These are phyloP conservation scores for Corymbia maculata DNA, from an alignment of 345 rosid genomes.

Conservation along the genomic window DNA sequence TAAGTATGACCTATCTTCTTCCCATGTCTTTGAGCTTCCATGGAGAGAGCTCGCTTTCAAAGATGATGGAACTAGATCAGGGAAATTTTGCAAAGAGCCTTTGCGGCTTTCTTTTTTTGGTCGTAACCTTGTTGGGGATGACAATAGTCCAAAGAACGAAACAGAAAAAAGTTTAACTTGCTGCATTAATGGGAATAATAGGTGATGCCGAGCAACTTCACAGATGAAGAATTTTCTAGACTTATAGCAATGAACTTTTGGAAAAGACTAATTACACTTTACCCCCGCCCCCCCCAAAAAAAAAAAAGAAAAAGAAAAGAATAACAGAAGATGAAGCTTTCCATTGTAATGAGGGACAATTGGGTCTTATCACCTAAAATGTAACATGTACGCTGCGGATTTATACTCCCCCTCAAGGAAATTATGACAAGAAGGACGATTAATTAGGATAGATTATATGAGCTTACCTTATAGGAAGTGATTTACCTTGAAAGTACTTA, in stretches of 20 bases:
- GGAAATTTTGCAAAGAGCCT: neutral
- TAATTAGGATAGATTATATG: neutral
- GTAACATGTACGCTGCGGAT: neutral
- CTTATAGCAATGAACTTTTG: no score
- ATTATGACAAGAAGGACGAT: fast-evolving
- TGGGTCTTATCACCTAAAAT: fast-evolving
- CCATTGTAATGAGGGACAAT: neutral
- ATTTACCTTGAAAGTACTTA: neutral
- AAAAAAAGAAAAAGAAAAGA: no score
- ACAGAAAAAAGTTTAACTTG: no score
- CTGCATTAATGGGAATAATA: neutral
- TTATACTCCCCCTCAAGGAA: neutral
- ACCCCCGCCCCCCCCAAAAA: no score
- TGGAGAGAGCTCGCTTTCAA: neutral
- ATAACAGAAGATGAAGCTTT: no score
- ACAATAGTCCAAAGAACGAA: no score
- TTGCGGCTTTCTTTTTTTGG: neutral
- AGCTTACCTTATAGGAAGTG: neutral
- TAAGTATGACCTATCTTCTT: no score
- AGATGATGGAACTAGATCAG: neutral
- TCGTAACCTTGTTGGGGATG: no score
- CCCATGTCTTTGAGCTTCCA: neutral
- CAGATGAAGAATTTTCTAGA: no score
- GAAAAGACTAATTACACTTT: no score
- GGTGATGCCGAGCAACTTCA: no score